phyloP scores from a whole-genome alignment of 805 yeast genomes.

The Brettanomyces bruxellensis region DNA sequence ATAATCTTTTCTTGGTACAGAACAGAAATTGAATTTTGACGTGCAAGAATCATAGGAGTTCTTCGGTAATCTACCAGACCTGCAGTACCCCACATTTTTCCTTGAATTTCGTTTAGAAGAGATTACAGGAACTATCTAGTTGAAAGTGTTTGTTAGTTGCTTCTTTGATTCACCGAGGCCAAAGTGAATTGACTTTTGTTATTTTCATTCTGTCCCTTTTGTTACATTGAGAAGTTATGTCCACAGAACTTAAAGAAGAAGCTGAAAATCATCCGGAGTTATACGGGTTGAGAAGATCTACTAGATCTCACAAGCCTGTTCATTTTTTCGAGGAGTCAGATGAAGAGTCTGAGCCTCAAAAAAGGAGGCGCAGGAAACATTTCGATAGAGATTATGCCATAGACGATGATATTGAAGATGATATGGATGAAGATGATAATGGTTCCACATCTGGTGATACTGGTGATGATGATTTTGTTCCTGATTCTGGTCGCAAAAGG shows the following conservation, averaged over 20 bases:
- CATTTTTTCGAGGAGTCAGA: constrained; percentile 26
- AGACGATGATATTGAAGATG: constrained; percentile 17
- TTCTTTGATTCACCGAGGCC: too few species aligned
- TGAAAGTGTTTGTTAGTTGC: too few species aligned
- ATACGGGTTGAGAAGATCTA: constrained; percentile 75
- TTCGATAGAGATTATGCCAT: constrained; percentile 13
- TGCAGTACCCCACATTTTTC: too few species aligned
- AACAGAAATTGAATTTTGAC: too few species aligned
- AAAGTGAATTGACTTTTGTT: too few species aligned
- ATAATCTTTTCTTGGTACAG: too few species aligned
- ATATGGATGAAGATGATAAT: constrained; percentile 20
- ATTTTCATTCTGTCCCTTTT: too few species aligned
- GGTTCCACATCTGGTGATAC: constrained; percentile 19
- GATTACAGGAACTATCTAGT: too few species aligned
- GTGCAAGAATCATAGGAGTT: too few species aligned
- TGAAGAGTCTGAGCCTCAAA: constrained; percentile 6
- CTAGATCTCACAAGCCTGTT: constrained; percentile 41
- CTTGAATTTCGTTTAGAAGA: too few species aligned
- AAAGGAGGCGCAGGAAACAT: constrained; percentile 11
- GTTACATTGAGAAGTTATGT: neutral
- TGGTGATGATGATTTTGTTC: constrained; percentile 6
- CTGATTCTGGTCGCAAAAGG: constrained; percentile 13
- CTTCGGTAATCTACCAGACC: too few species aligned
- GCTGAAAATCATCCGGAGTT: constrained; percentile 65
- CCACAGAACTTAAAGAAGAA: constrained; percentile 27